Evolutionary conservation across 1,139 yeast genomes (phyloP).

Genomic region (Magnusiomyces paraingens): DNA sequence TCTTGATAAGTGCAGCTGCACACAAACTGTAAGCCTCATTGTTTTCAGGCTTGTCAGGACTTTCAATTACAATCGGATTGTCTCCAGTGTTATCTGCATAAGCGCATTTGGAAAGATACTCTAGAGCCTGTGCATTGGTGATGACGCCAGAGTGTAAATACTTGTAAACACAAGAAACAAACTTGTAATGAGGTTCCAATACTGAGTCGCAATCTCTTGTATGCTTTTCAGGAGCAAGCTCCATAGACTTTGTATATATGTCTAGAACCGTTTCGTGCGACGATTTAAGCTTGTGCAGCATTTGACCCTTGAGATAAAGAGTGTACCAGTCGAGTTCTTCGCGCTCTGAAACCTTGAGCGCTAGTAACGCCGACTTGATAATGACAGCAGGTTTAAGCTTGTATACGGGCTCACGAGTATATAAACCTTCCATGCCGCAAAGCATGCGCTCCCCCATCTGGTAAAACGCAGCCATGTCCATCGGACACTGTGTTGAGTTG

Average conservation of each 20-base stretch:
- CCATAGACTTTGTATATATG: constrained; percentile 23
- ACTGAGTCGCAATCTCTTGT: constrained; percentile 42
- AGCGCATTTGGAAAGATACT: constrained; percentile 32
- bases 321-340: constrained; percentile 53
- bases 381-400: constrained; percentile 21
- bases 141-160: constrained; percentile 40
- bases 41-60: constrained; percentile 10
- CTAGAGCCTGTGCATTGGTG: constrained; percentile 35
- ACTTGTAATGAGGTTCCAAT: constrained; percentile 67
- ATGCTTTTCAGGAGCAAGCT: constrained; percentile 35
- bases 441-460: constrained; percentile 23
- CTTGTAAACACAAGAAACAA: constrained; percentile 56
- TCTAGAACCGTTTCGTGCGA: constrained; percentile 25
- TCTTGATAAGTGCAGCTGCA: constrained; percentile 34
- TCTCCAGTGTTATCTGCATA: constrained; percentile 18
- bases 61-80: constrained; percentile 5
- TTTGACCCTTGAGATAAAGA: constrained; percentile 54
- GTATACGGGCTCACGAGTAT: constrained; percentile 25
- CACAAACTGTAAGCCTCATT: constrained; percentile 28
- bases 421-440: constrained; percentile 26
- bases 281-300: constrained; percentile 42
- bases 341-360: constrained; percentile 28
- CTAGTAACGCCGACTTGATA: constrained; percentile 25
- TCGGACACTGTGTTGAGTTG: constrained; percentile 52
- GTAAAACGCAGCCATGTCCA: constrained; percentile 42